Evolutionary conservation across 2,329 filamentous ascomycete species (phyloP).

Genomic region (Aspergillus persii): DNA sequence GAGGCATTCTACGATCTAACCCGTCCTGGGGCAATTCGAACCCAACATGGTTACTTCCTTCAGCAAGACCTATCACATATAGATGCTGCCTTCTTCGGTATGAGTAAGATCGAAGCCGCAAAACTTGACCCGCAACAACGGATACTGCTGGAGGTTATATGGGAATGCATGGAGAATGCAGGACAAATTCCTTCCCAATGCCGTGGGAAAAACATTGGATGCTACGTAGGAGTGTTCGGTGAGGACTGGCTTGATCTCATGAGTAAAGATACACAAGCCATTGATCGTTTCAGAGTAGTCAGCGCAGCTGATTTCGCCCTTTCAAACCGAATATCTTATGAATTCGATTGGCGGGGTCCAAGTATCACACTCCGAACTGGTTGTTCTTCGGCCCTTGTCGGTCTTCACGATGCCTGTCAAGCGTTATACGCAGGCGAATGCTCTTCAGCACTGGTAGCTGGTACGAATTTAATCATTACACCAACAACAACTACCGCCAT

Average conservation of each 20-base stretch:
- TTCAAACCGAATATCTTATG: constrained; percentile 5
- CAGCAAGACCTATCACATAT: constrained; percentile 24
- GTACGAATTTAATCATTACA: constrained; percentile 33
- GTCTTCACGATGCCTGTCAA: constrained; percentile 31
- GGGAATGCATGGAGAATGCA: constrained; percentile 31
- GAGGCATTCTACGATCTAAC: constrained; percentile 20
- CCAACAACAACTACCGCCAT: constrained; percentile 28
- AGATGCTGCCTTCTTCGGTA: constrained; percentile 27
- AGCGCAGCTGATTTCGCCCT: constrained; percentile 5
- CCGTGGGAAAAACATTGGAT: constrained; percentile 29
- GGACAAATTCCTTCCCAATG: constrained; percentile 23
- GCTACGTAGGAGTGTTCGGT: constrained; percentile 21
- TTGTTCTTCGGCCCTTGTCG: constrained; percentile 36
- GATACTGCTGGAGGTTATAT: constrained; percentile 28
- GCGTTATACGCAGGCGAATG: constrained; percentile 15
- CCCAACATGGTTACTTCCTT: constrained; percentile 24
- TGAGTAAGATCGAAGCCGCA: constrained; percentile 20
- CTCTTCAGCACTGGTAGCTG: constrained; percentile 32
- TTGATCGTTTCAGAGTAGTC: constrained; percentile 10
- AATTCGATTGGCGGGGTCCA: constrained; percentile 2
- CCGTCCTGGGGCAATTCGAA: constrained; percentile 6
- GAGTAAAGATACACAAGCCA: constrained; percentile 13
- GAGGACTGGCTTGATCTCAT: constrained; percentile 23
- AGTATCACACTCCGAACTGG: constrained; percentile 35
- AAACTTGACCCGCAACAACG: constrained; percentile 33